Conservation (phyloP, 106 monocot species). For the Phalaenopsis equestris region DNA sequence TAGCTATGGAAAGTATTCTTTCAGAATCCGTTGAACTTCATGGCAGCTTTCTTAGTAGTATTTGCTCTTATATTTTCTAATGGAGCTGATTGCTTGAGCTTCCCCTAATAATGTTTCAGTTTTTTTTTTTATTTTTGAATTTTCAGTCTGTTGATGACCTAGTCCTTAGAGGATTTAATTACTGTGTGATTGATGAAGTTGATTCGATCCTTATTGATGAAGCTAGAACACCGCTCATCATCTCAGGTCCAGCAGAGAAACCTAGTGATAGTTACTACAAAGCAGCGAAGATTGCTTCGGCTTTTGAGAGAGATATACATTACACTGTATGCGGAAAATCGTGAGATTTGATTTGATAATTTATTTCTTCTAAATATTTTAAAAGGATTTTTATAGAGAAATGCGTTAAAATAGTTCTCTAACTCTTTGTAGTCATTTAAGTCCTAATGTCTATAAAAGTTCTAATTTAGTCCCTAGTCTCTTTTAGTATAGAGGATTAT, state of each 20-base stretch:
- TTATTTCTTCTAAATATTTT: background rate
- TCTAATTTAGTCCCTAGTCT: too few relatives aligned
- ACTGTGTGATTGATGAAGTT: slow-evolving; percentile 96
- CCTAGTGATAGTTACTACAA: slow-evolving; percentile 95
- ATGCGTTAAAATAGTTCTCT: too few relatives aligned
- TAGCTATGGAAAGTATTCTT: slow-evolving; percentile 72
- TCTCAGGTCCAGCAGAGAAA: slow-evolving; percentile 91
- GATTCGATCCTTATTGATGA: slow-evolving; percentile 99
- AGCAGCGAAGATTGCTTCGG: slow-evolving; percentile 86
- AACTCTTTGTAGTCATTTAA: too few relatives aligned
- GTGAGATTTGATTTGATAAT: background rate
- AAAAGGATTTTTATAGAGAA: background rate
- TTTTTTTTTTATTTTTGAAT: slow-evolving; percentile 10
- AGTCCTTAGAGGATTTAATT: slow-evolving; percentile 79
- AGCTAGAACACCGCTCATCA: slow-evolving; percentile 96
- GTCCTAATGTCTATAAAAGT: too few relatives aligned
- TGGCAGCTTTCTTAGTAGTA: background rate
- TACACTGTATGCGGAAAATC: slow-evolving; percentile 60
- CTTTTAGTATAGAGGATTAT: too few relatives aligned
- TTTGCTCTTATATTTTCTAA: slow-evolving; percentile 7
- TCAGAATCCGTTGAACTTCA: slow-evolving; percentile 5
- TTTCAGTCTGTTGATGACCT: slow-evolving; percentile 81
- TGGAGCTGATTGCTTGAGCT: background rate
- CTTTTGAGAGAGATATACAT: slow-evolving; percentile 92
- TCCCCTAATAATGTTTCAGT: background rate